A percentile compares a stretch with the other conserved stretches of the same genome.
Evolutionary conservation across 352 stramenopile genomes (phyloP).

Genomic region (Globisporangium uncinulatum): DNA sequence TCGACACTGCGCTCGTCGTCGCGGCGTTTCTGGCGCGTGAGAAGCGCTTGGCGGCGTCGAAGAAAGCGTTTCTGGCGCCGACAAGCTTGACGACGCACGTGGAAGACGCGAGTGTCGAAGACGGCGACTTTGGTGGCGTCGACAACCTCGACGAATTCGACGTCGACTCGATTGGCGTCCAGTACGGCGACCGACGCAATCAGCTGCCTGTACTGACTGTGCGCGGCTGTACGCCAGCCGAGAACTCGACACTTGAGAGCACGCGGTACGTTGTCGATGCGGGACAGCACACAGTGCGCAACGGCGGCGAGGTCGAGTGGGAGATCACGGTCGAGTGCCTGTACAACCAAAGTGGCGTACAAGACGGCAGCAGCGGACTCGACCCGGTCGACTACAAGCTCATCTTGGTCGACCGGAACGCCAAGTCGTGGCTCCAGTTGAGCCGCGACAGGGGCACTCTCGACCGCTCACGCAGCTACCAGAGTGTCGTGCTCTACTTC

Average conservation of each 20-base stretch:
- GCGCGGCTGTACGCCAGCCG: conserved; percentile 74
- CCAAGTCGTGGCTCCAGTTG: conserved; percentile 74
- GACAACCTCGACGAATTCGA: conserved; percentile 80
- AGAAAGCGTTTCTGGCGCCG: conserved; percentile 26
- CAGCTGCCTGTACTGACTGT: conserved; percentile 58
- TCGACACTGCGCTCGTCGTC: conserved; percentile 39
- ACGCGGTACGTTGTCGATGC: conserved; percentile 85
- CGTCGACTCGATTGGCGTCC: conserved; percentile 55
- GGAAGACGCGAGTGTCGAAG: conserved; percentile 30
- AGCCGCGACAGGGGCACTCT: conserved; percentile 76
- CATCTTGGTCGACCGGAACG: conserved; percentile 65
- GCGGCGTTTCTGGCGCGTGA: conserved; percentile 63
- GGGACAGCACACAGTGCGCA: conserved; percentile 82
- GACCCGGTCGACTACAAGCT: conserved; percentile 77
- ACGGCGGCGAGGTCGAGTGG: conserved; percentile 84
- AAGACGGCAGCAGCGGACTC: conserved; percentile 20
- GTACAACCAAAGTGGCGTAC: conserved; percentile 30
- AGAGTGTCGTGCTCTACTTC: conserved; percentile 84
- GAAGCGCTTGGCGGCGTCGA: conserved; percentile 44
- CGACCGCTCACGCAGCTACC: conserved; percentile 64
- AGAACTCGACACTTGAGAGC: conserved; percentile 77
- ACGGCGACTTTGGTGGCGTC: conserved; percentile 37
- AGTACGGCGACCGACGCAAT: conserved; percentile 27
- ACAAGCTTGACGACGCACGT: conserved; percentile 33
- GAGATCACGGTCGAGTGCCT: conserved; percentile 84